A percentile compares a stretch with the other conserved stretches of the same genome.
phyloP scores from a whole-genome alignment of 1,284 basidiomycete species.

The Fomitiporia mediterranea region DNA sequence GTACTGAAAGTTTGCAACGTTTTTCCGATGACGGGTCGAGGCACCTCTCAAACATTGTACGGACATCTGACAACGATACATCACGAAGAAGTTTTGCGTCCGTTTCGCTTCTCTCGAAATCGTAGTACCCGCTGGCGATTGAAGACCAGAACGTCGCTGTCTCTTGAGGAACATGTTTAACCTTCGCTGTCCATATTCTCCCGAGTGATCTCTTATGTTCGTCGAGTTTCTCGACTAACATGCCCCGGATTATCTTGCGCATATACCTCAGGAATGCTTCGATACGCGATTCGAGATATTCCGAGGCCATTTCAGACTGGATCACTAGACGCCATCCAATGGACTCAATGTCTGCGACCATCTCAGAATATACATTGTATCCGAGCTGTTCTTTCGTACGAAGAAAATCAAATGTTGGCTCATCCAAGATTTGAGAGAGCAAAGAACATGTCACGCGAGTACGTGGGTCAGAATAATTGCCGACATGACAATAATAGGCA shows the following conservation, averaged over 20 bases:
- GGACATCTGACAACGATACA: slow-evolving; percentile 74
- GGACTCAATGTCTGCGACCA: slow-evolving; percentile 58
- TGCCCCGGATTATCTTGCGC: slow-evolving; percentile 51
- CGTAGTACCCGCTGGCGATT: slow-evolving; percentile 71
- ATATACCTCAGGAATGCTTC: slow-evolving; percentile 82
- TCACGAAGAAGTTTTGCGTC: slow-evolving; percentile 62
- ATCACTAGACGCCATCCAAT: slow-evolving; percentile 84
- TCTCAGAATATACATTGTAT: slow-evolving; percentile 73
- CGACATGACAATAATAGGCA: slow-evolving; percentile 76
- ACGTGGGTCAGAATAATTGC: slow-evolving; percentile 52
- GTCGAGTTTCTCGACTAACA: slow-evolving; percentile 58
- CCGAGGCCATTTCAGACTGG: slow-evolving; percentile 83
- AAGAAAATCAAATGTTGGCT: slow-evolving; percentile 91
- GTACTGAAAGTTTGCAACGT: slow-evolving; percentile 83
- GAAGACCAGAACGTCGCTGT: slow-evolving; percentile 59
- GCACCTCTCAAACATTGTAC: slow-evolving; percentile 66
- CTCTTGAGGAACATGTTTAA: slow-evolving; percentile 70
- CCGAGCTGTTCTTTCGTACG: slow-evolving; percentile 96
- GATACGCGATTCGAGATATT: slow-evolving; percentile 83
- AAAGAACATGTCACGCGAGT: slow-evolving; percentile 55
- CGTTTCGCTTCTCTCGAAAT: slow-evolving; percentile 71
- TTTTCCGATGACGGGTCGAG: slow-evolving; percentile 67
- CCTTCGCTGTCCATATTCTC: slow-evolving; percentile 65
- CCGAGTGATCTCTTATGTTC: slow-evolving; percentile 52
- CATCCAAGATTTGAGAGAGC: slow-evolving; percentile 73